These are phyloP conservation scores for Pichia cabralensis DNA, from an alignment of 805 yeast species.

Conservation along the genomic window DNA sequence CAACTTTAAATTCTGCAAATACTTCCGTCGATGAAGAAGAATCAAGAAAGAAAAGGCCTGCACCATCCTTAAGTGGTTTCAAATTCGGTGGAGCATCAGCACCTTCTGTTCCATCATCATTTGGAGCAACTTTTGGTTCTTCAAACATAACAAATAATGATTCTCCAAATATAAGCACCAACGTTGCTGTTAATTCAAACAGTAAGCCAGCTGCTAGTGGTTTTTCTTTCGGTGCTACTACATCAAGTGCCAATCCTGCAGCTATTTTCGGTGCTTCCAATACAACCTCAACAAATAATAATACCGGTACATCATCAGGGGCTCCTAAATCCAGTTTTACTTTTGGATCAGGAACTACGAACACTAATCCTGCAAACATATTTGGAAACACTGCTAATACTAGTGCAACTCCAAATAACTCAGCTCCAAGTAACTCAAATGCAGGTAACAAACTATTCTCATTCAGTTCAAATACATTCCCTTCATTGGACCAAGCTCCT, in stretches of 20 bases:
- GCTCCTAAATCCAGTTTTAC: neutral
- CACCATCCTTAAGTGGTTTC: neutral
- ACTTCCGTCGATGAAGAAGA: too few relatives aligned
- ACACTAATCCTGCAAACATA: neutral
- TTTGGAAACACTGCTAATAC: neutral
- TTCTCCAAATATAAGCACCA: neutral
- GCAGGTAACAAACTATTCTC: conserved; percentile 1
- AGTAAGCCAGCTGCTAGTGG: neutral
- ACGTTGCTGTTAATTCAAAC: neutral
- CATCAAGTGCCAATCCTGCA: neutral
- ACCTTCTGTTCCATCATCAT: neutral
- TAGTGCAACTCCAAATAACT: neutral
- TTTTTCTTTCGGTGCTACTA: neutral
- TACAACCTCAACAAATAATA: neutral
- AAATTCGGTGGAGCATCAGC: neutral
- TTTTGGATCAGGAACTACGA: neutral
- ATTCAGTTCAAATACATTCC: conserved; percentile 3
- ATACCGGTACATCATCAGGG: neutral
- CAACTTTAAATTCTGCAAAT: neutral
- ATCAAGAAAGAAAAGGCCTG: neutral
- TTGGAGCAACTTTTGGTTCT: neutral
- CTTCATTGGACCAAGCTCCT: conserved; percentile 1
- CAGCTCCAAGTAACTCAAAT: neutral
- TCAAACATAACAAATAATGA: neutral
- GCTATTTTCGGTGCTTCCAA: neutral